Evolutionary conservation across 352 stramenopile species (phyloP), one percentile per base, ranked within the genome.

Genomic region (Globisporangium acanthophoron): DNA sequence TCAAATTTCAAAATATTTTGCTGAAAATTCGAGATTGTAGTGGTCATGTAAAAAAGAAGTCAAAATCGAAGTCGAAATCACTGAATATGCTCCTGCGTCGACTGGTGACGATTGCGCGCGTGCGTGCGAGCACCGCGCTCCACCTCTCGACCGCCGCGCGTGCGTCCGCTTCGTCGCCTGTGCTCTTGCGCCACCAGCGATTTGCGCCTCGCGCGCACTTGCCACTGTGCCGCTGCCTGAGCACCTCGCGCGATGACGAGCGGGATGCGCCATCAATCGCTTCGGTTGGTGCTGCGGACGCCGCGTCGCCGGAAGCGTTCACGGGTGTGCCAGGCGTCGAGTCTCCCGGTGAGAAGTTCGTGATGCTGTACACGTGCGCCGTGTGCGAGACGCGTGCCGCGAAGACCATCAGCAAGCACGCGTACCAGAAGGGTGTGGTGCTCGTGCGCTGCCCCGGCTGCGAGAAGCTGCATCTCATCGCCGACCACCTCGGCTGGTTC

Each of bases 401-500:
- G 58, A 99, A 99, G 74, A 97, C 95, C 59, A 98, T 99, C 66
- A 96, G 84, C 66, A 96, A 99, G 78, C 85, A 97, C 49, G 90
- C 96, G 3, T 99, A 99, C 79, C 80, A 96, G 63, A 88, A 98
- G 54, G 97, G 97, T 24, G 96, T 99, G 49, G 97, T 99, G 53
- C 71, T 99, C 52, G 95, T 99, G 35, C 82, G 90, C 44, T 99
- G 97, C 65, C 97, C 97, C 2, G 89, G 89, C 29, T 99, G 97
- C 76, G 66, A 98, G 67, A 99, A 99, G 69, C 71, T 98, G n/a
- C 97, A 99, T 76, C 75, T 99, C 8, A 97, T 99, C 58, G 97
- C 97, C 3, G 97, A 99, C 71, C 69, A 85, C 2, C 68, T 98
- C 29, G 91, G 93, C 52, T 97, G 85, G 80, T 97, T 97, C 53